phyloP scores from a whole-genome alignment of 768 basidiomycete species.

The Lactifluus pinguis region DNA sequence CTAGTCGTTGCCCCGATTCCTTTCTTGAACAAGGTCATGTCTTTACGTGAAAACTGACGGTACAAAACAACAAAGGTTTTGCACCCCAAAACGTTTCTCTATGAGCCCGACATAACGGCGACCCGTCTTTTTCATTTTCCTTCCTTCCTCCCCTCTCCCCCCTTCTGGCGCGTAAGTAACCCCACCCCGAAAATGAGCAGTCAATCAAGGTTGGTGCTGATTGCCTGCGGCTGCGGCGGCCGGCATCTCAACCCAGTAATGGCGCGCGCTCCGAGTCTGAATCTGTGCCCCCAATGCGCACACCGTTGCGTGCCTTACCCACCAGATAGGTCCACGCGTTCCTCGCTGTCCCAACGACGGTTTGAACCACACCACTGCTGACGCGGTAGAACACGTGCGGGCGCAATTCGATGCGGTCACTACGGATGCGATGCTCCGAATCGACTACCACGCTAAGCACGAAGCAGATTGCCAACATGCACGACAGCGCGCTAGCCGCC shows the following conservation, averaged over 20 bases:
- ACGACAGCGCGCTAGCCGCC: constrained; percentile 62
- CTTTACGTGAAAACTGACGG: neutral
- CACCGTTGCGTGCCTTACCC: too few species aligned
- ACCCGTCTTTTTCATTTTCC: too few species aligned
- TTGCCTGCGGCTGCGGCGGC: neutral
- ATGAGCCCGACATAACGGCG: neutral
- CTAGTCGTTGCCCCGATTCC: neutral
- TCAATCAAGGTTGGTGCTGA: neutral
- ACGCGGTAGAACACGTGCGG: constrained; percentile 14
- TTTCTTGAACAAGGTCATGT: neutral
- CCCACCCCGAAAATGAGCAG: neutral
- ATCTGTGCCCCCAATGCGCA: neutral
- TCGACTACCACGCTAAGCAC: constrained; percentile 61
- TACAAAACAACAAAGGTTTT: neutral
- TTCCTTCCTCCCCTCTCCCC: too few species aligned
- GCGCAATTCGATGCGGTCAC: constrained; percentile 45
- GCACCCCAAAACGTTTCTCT: neutral
- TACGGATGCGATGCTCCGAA: constrained; percentile 50
- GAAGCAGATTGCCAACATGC: constrained; percentile 53
- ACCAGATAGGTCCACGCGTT: neutral
- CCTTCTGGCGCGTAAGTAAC: neutral
- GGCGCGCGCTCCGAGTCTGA: neutral
- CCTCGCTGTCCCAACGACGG: neutral
- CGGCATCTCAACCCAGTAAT: neutral
- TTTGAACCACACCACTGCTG: neutral